Conservation (phyloP, 805 yeast genomes). For the Ogataea nakhonphanomensis region DNA sequence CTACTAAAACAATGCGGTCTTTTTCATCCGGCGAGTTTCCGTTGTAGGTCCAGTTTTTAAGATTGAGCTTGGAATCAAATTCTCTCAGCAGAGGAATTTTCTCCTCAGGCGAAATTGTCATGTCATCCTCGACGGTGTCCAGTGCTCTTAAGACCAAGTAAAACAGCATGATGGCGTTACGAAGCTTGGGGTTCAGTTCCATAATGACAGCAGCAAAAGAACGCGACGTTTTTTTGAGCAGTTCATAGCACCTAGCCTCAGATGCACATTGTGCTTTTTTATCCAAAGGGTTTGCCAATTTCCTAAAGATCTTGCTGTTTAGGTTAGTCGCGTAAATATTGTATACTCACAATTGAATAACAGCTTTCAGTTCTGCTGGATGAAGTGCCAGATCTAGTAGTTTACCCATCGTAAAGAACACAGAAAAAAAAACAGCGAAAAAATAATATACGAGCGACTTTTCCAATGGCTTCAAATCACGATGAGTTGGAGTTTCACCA, state of each 20-base stretch:
- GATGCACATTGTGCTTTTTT: conserved; percentile 38
- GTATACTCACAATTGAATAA: conserved; percentile 49
- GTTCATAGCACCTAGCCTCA: conserved; percentile 60
- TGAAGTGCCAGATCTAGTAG: conserved; percentile 55
- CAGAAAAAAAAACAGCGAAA: neutral
- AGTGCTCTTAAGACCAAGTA: conserved; percentile 84
- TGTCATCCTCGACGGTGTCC: conserved; percentile 96
- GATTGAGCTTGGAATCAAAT: conserved; percentile 61
- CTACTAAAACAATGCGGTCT: conserved; percentile 77
- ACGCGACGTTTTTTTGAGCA: conserved; percentile 71
- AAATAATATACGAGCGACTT: conserved; percentile 6
- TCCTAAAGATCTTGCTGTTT: conserved; percentile 46
- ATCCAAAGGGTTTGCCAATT: conserved; percentile 49
- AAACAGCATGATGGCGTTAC: conserved; percentile 78
- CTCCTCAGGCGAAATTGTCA: conserved; percentile 68
- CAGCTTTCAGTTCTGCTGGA: conserved; percentile 71
- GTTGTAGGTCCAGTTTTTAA: conserved; percentile 76
- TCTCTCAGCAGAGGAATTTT: conserved; percentile 72
- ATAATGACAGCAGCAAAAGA: conserved; percentile 92
- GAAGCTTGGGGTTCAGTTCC: conserved; percentile 86
- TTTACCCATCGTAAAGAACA: conserved; percentile 50
- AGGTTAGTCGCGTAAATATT: conserved; percentile 2
- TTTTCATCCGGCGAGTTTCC: conserved; percentile 73
- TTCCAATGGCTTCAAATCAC: conserved; percentile 3
- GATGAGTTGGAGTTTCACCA: conserved; percentile 51